Conservation (phyloP, 371 early-diverging fungal genomes). For the Capillidium heterosporum region DNA sequence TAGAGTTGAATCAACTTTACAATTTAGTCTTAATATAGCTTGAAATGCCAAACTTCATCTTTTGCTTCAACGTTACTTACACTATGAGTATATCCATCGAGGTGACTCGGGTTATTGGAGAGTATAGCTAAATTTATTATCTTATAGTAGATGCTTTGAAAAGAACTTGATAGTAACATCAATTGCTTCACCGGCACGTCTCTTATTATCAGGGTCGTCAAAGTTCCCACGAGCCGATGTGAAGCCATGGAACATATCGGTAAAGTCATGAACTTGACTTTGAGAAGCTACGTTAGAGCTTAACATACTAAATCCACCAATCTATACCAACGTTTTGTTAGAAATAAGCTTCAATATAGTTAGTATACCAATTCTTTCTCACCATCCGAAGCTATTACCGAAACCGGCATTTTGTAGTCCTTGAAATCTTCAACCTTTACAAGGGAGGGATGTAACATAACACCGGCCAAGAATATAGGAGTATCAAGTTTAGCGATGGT, state of each 20-base stretch:
- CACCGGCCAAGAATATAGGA: constrained; percentile 21
- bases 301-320: neutral
- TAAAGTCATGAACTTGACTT: neutral
- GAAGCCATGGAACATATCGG: neutral
- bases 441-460: constrained; percentile 30
- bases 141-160: neutral
- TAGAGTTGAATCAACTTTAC: too few species aligned
- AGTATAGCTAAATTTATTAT: too few species aligned
- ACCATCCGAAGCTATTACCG: neutral
- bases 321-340: neutral
- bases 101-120: too few species aligned
- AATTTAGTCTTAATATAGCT: too few species aligned
- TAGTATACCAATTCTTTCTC: neutral
- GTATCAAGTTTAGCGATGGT: neutral
- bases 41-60: too few species aligned
- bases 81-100: too few species aligned
- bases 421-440: neutral
- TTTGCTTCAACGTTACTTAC: too few species aligned
- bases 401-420: neutral
- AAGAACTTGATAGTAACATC: neutral
- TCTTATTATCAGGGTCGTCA: neutral
- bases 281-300: neutral
- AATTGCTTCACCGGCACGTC: neutral
- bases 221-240: neutral
- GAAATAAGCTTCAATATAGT: neutral